Evolutionary conservation across 306 rosid genomes (phyloP).

Genomic region (Quercus ilex): DNA sequence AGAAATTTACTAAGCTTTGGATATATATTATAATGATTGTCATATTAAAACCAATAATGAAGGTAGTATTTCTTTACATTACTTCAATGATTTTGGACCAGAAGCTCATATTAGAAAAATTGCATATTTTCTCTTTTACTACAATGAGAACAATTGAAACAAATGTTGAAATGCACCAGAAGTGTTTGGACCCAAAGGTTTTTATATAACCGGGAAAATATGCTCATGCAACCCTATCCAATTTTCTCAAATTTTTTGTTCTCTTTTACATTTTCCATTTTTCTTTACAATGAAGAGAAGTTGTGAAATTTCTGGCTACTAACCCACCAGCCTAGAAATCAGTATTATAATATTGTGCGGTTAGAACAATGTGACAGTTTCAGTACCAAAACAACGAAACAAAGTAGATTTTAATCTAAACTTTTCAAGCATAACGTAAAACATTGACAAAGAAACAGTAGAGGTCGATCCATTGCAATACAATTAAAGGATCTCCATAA

Average conservation of each 20-base stretch:
- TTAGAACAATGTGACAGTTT: background rate
- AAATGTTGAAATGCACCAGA: no score
- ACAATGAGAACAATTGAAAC: no score
- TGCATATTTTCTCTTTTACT: no score
- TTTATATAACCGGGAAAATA: background rate
- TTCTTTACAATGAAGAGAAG: background rate
- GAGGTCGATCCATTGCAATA: background rate
- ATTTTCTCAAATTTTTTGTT: background rate
- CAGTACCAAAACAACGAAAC: background rate
- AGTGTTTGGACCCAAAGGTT: no score
- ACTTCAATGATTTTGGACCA: no score
- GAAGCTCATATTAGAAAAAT: no score
- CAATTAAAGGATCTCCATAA: background rate
- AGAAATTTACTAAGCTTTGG: no score
- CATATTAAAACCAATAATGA: background rate
- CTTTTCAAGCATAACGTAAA: background rate
- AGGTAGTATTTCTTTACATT: no score
- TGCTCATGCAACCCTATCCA: background rate
- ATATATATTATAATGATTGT: background rate
- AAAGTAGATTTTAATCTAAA: conserved; percentile 5
- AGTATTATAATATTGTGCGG: background rate
- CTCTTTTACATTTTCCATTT: background rate
- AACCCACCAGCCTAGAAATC: conserved; percentile 13
- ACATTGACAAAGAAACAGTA: background rate
- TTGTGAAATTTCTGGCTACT: background rate